phyloP scores from a whole-genome alignment of 352 stramenopile genomes.

The Globisporangium paroecandrum region DNA sequence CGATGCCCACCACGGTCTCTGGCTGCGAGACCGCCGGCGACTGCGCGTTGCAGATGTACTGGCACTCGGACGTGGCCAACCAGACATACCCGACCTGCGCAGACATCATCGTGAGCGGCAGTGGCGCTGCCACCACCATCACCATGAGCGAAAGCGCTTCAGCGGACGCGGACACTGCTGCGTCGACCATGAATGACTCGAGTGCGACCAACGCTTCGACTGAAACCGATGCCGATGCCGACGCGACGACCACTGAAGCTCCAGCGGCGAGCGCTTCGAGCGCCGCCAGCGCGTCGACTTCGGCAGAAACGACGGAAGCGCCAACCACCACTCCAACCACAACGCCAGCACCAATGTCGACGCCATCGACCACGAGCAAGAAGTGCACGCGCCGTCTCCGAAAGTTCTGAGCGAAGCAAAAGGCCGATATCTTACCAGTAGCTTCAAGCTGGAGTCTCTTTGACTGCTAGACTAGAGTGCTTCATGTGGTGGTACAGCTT shows the following conservation, averaged over 20 bases:
- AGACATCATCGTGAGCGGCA: conserved; percentile 9
- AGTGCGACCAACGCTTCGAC: conserved; percentile 4
- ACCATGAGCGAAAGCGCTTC: conserved; percentile 4
- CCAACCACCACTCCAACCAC: conserved; percentile 4
- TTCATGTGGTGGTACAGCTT: background rate
- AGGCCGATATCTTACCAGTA: background rate
- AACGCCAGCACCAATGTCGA: background rate
- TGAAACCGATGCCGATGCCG: background rate
- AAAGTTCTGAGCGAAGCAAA: background rate
- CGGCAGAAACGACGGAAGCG: background rate
- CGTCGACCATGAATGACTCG: background rate
- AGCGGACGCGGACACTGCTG: background rate
- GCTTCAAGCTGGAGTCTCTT: too few species aligned
- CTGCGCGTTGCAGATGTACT: conserved; percentile 62
- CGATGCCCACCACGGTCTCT: conserved; percentile 38
- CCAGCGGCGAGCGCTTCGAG: background rate
- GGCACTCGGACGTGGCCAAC: conserved; percentile 52
- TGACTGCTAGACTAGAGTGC: background rate
- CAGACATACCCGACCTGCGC: conserved; percentile 62
- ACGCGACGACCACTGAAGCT: background rate
- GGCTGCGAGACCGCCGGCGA: conserved; percentile 39
- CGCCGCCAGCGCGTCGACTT: background rate
- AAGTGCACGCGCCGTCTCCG: conserved; percentile 11
- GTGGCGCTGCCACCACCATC: conserved; percentile 18
- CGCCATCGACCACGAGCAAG: conserved; percentile 2